Evolutionary conservation across 805 yeast genomes (phyloP), one percentile per base, ranked within the genome.

Genomic region (Barnettozyma botsteinii): DNA sequence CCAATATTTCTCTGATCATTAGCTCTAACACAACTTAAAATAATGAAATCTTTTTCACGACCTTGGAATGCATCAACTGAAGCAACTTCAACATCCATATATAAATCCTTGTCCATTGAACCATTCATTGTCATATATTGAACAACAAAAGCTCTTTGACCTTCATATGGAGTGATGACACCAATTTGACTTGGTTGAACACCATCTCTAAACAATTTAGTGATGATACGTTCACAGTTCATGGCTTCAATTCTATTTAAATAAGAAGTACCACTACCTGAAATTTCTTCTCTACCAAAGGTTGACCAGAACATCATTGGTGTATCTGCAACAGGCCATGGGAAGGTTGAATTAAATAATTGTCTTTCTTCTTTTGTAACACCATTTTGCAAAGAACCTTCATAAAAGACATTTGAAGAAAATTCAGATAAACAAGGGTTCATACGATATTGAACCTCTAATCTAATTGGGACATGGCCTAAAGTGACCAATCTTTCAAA

Each of bases 241-340:
- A 83, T 78, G 1, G 96, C 96, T 62, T 89, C 97, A 26, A 85
- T 80, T 48, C 96, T 70, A 61, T 89, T 89, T 51, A 89, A 67
- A 53, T 69, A 88, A 8, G 95, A 83, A 5, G 82, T 79, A 42
- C 96, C 97, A 47, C 78, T 73, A 0, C 80, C 75, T 19, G 93
- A 78, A 37, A 89, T 75, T 61, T 89, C 97, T 65, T 89, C 97
- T 49, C 82, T 79, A 29, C 96, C 96, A 56, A 79, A 78, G 49
- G 81, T 81, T 1, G 85, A 81, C 96, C 96, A 88, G 53, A 89
- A 85, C 93, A 89, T 84, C 95, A 87, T 86, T n/a, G 96, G 97
- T 5, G 70, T 72, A 35, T 77, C 81, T 19, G 70, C 68, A 21
- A 84, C 80, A 2, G 96, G 96, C 97, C 96, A 89, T n/a, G 95